Evolutionary conservation across 805 yeast genomes (phyloP).

Genomic region (Nakazawaea peltata): DNA sequence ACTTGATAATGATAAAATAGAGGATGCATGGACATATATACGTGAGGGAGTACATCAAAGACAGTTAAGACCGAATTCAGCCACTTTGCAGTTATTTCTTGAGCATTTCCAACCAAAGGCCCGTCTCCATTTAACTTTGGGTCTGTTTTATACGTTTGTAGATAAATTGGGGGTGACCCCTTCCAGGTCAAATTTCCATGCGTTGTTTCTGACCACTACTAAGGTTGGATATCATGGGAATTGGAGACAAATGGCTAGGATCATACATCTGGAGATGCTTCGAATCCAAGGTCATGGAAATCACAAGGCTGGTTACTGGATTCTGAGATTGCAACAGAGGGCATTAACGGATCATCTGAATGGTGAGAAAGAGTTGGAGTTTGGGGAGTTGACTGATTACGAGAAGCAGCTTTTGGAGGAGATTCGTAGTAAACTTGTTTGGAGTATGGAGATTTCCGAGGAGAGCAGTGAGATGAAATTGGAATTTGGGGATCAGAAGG

Average conservation of each 20-base stretch:
- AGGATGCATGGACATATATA: conserved; percentile 4
- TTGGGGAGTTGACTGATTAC: conserved; percentile 8
- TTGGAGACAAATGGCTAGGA: conserved; percentile 14
- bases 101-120: conserved; percentile 22
- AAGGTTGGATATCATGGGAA: conserved; percentile 20
- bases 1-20: conserved; percentile 1
- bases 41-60: not conserved
- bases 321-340: conserved; percentile 20
- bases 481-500: too few relatives aligned
- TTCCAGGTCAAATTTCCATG: conserved; percentile 21
- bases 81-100: conserved; percentile 23
- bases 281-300: conserved; percentile 1
- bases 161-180: conserved; percentile 20
- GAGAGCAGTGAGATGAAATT: too few relatives aligned
- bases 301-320: conserved; percentile 11
- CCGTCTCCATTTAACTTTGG: conserved; percentile 25
- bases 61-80: conserved; percentile 2
- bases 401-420: conserved; percentile 8
- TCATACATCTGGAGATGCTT: conserved; percentile 11
- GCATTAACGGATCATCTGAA: conserved; percentile 21
- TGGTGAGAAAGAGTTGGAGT: too few relatives aligned
- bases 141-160: conserved; percentile 23
- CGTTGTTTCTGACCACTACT: conserved; percentile 25
- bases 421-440: conserved; percentile 1
- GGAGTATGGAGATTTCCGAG: too few relatives aligned